These are phyloP conservation scores for Austroboletus niveus DNA, from an alignment of 1,284 basidiomycete genomes.

Conservation along the genomic window DNA sequence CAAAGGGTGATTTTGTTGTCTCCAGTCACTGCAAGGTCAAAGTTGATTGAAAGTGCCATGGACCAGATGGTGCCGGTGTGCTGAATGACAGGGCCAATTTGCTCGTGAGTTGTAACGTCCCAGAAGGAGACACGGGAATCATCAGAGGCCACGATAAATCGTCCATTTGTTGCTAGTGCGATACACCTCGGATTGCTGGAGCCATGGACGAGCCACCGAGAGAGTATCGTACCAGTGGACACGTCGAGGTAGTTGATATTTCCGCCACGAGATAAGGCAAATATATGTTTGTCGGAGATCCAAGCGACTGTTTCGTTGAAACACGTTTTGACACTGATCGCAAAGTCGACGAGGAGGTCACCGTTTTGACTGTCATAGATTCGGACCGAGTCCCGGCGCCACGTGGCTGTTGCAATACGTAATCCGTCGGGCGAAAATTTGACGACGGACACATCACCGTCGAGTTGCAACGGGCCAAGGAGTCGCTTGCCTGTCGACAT, in stretches of 20 bases:
- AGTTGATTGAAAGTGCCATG: too few relatives aligned
- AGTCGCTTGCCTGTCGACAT: background rate
- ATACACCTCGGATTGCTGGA: conserved; percentile 2
- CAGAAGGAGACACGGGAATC: background rate
- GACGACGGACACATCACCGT: background rate
- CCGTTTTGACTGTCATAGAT: conserved; percentile 1
- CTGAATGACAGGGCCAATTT: too few relatives aligned
- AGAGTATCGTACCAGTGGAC: too few relatives aligned
- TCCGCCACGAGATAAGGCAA: too few relatives aligned
- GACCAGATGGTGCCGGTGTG: too few relatives aligned
- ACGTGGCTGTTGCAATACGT: conserved; percentile 7
- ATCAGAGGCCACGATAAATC: conserved; percentile 8
- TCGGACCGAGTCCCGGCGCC: conserved; percentile 1
- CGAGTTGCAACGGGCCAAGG: background rate
- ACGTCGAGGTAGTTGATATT: too few relatives aligned
- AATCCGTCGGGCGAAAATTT: conserved; percentile 14
- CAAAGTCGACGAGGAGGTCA: background rate
- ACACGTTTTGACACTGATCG: background rate
- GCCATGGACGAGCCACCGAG: too few relatives aligned
- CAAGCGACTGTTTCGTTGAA: too few relatives aligned
- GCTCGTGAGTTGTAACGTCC: conserved; percentile 1
- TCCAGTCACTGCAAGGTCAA: too few relatives aligned
- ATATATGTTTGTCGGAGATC: too few relatives aligned
- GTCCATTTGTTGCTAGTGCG: background rate
- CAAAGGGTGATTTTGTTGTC: too few relatives aligned